Evolutionary conservation across 2,329 filamentous ascomycete genomes (phyloP).

Genomic region (Apiospora rasikravindrae): DNA sequence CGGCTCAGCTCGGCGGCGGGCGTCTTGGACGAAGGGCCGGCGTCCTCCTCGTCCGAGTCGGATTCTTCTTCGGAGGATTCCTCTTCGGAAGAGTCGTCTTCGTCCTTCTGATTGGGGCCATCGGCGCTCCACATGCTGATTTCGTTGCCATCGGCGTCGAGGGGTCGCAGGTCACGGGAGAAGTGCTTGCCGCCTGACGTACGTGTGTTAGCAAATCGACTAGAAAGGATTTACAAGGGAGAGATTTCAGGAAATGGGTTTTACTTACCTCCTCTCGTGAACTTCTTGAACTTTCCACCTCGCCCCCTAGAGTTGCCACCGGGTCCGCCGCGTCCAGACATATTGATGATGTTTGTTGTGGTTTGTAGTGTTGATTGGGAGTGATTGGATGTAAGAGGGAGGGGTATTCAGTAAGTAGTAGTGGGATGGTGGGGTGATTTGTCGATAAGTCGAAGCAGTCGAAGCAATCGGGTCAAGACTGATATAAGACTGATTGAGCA

Average conservation of each 20-base stretch:
- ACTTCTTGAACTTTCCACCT: constrained; percentile 94
- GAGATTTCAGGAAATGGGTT: not conserved
- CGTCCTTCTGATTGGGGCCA: constrained; percentile 51
- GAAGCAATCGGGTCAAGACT: not conserved
- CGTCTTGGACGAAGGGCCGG: constrained; percentile 45
- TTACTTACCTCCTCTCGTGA: constrained; percentile 79
- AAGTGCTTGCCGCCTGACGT: constrained; percentile 87
- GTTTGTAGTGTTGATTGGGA: constrained; percentile 6
- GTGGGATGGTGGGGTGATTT: constrained; percentile 29
- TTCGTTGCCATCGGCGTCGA: constrained; percentile 88
- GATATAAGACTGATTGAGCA: not conserved
- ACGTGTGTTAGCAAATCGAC: not conserved
- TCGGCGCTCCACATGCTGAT: constrained; percentile 87
- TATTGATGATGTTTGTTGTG: constrained; percentile 24
- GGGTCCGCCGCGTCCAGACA: constrained; percentile 51
- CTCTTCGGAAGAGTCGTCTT: constrained; percentile 56
- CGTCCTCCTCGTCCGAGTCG: constrained; percentile 50
- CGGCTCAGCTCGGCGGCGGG: constrained; percentile 68
- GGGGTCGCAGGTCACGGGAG: constrained; percentile 85
- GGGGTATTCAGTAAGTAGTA: constrained; percentile 17
- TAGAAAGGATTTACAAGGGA: not conserved
- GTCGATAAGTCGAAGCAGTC: constrained; percentile 9
- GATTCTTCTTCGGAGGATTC: constrained; percentile 59
- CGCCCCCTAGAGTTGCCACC: constrained; percentile 71
- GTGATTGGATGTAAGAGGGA: constrained; percentile 16